Percentiles rank a stretch among this genome's conserved stretches.
Conservation (phyloP, 1,284 basidiomycete species). For the Thecaphora frezii region DNA sequence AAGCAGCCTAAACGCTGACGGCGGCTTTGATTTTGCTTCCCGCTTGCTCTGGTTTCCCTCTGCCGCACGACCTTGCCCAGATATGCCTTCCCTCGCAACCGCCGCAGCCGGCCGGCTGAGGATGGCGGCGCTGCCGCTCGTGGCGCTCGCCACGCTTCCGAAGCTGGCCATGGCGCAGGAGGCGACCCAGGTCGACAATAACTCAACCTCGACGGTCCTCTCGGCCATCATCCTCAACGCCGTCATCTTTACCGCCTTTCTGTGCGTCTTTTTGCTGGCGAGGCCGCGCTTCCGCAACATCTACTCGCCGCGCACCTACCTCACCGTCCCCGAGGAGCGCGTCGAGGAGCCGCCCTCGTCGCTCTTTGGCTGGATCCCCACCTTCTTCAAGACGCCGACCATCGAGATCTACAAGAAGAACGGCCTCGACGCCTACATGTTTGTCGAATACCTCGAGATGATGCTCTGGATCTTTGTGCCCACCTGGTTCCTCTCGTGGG, state of each 20-base stretch:
- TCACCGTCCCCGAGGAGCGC: conserved; percentile 52
- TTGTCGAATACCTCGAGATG: conserved; percentile 79
- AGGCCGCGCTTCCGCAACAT: conserved; percentile 59
- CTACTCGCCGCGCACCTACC: conserved; percentile 60
- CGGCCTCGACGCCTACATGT: conserved; percentile 91
- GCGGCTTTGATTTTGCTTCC: too few species aligned
- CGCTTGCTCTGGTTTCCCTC: too few species aligned
- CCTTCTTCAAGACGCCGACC: conserved; percentile 55
- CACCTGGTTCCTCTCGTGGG: conserved; percentile 62
- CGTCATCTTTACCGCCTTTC: conserved; percentile 51
- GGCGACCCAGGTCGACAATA: conserved; percentile 16
- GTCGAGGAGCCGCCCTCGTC: conserved; percentile 55
- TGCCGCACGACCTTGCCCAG: too few species aligned
- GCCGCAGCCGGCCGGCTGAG: too few species aligned
- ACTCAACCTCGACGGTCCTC: conserved; percentile 53
- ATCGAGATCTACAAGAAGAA: conserved; percentile 64
- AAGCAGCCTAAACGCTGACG: too few species aligned
- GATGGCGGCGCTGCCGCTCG: neutral
- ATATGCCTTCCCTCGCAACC: too few species aligned
- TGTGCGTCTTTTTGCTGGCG: conserved; percentile 58
- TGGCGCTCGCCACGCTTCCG: neutral
- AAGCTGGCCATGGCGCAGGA: conserved; percentile 13
- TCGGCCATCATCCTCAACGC: conserved; percentile 56
- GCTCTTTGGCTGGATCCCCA: conserved; percentile 60
- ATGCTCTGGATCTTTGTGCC: conserved; percentile 78